These are phyloP conservation scores for Xylariomycetidae sp. DNA, from an alignment of 2,329 filamentous ascomycete genomes.

Conservation along the genomic window DNA sequence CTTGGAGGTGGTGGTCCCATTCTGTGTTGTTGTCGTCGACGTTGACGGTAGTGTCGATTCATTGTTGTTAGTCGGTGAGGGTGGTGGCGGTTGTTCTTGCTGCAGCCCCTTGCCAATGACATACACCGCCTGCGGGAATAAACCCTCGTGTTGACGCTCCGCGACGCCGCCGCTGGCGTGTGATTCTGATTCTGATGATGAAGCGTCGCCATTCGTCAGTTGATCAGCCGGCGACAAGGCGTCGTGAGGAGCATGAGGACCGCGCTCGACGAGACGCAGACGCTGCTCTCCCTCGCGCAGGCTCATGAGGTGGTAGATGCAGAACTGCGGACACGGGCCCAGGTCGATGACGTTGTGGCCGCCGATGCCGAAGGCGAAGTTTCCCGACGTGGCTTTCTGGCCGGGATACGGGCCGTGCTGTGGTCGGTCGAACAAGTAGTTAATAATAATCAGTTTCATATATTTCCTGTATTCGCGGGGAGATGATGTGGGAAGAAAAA, in stretches of 20 bases:
- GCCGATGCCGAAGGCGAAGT: slow-evolving; percentile 42
- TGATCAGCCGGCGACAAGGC: no score
- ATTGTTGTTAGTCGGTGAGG: no score
- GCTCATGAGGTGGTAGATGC: slow-evolving; percentile 45
- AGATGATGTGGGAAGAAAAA: no score
- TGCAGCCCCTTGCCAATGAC: slow-evolving; percentile 7
- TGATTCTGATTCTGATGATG: no score
- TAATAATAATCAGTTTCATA: slow-evolving; percentile 4
- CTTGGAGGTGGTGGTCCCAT: no score
- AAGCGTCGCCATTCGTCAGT: no score
- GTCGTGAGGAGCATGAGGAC: not conserved
- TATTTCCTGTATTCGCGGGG: not conserved
- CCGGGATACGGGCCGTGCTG: slow-evolving; percentile 43
- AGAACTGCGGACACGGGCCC: slow-evolving; percentile 39
- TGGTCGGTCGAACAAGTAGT: no score
- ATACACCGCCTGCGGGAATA: not conserved
- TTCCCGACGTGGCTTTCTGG: slow-evolving; percentile 49
- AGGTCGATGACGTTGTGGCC: slow-evolving; percentile 31
- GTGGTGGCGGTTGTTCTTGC: no score
- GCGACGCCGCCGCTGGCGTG: no score
- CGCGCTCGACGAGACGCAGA: not conserved
- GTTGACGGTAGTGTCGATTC: no score
- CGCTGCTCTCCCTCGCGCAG: slow-evolving; percentile 24
- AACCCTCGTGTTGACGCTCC: no score
- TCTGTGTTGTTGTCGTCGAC: no score